Percentiles rank a stretch among this genome's conserved stretches.
Evolutionary conservation across 805 yeast species (phyloP).

Genomic region (Saturnispora quitensis): DNA sequence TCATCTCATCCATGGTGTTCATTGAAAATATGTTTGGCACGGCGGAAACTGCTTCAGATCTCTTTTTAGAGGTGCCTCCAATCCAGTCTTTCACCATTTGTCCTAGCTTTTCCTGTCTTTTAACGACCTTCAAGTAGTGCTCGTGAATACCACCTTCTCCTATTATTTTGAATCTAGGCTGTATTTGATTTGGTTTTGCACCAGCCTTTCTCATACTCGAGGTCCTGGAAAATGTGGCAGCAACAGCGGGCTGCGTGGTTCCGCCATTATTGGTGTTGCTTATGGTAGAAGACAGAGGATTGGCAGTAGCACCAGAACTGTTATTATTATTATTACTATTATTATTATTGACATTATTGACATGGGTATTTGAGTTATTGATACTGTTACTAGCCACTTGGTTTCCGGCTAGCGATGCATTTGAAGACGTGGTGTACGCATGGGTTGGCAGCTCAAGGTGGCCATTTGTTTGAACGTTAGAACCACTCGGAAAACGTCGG

Average conservation of each 20-base stretch:
- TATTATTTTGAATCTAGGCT: slow-evolving; percentile 2
- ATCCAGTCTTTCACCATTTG: slow-evolving; percentile 67
- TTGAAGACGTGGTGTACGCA: not conserved
- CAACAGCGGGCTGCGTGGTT: not conserved
- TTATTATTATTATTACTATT: not conserved
- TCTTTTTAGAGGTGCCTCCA: slow-evolving; percentile 51
- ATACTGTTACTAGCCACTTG: not conserved
- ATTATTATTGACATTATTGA: not conserved
- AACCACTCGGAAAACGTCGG: not conserved
- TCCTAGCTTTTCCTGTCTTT: slow-evolving; percentile 67
- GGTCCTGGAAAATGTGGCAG: not conserved
- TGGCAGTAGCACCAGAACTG: not conserved
- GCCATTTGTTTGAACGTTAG: not conserved
- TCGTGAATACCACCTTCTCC: slow-evolving; percentile 58
- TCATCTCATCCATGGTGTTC: slow-evolving; percentile 21
- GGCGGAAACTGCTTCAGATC: slow-evolving; percentile 66
- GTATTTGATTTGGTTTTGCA: not conserved
- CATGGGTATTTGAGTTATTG: not conserved
- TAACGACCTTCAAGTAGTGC: slow-evolving; percentile 68
- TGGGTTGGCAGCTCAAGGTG: not conserved
- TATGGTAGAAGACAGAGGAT: not conserved
- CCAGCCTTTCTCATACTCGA: slow-evolving; percentile 1
- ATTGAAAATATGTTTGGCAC: slow-evolving; percentile 53
- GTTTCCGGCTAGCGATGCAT: not conserved
- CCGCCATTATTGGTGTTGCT: not conserved